Evolutionary conservation across 352 stramenopile genomes (phyloP).

Genomic region (Peronosclerospora sorghi): DNA sequence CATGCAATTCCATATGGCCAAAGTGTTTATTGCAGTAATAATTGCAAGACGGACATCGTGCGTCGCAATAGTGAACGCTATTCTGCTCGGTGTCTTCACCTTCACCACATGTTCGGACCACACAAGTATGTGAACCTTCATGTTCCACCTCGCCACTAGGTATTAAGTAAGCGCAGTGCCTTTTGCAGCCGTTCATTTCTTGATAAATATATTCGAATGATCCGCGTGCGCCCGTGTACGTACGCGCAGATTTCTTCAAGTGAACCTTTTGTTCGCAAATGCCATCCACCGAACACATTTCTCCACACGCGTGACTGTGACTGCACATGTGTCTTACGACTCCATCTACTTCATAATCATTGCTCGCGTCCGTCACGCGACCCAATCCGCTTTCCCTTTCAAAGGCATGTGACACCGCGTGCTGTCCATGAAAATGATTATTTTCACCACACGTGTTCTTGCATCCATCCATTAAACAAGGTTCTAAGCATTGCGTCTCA

Average conservation of each 20-base stretch:
- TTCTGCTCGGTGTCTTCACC: not conserved
- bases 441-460: slow-evolving; percentile 19
- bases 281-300: too few species aligned
- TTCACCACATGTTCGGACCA: slow-evolving; percentile 6
- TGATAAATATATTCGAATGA: slow-evolving; percentile 51
- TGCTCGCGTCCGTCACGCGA: too few species aligned
- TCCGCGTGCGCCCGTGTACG: slow-evolving; percentile 28
- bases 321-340: too few species aligned
- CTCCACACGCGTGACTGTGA: too few species aligned
- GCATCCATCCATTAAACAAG: slow-evolving; percentile 38
- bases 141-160: slow-evolving; percentile 24
- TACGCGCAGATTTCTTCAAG: slow-evolving; percentile 38
- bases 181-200: slow-evolving; percentile 59
- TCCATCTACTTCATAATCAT: too few species aligned
- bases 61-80: slow-evolving; percentile 42
- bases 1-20: slow-evolving; percentile 38
- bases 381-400: too few species aligned
- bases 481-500: too few species aligned
- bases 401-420: too few species aligned
- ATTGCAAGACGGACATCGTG: slow-evolving; percentile 38
- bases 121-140: slow-evolving; percentile 27
- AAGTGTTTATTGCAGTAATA: slow-evolving; percentile 54
- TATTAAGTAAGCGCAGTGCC: slow-evolving; percentile 32
- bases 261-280: slow-evolving; percentile 56
- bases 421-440: slow-evolving; percentile 48